These are phyloP conservation scores for Uronychia setigera DNA, from an alignment of 73 alveolate species.

Conservation along the genomic window DNA sequence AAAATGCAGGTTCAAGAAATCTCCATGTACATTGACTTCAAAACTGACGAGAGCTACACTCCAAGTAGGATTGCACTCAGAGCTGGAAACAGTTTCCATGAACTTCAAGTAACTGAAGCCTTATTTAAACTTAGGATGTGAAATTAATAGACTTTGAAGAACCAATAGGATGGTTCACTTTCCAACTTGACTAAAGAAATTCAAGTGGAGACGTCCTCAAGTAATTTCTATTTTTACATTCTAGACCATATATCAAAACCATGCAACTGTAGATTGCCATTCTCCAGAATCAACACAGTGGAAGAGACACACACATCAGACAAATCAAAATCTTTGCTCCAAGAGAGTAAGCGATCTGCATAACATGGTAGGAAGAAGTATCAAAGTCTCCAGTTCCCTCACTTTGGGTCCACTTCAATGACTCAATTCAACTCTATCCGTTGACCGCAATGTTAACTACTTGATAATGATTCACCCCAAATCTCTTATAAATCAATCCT, in stretches of 20 bases:
- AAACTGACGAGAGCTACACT: constrained; percentile 98
- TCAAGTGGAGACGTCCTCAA: constrained; percentile 55
- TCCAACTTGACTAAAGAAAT: constrained; percentile 81
- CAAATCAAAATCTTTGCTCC: constrained; percentile 97
- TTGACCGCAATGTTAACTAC: not conserved
- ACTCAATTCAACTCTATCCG: not conserved
- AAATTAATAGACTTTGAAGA: constrained; percentile 94
- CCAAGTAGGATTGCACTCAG: constrained; percentile 93
- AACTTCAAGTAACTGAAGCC: constrained; percentile 70
- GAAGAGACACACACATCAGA: constrained; percentile 98
- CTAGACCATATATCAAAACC: constrained; percentile 89
- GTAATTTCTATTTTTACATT: constrained; percentile 17
- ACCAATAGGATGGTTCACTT: constrained; percentile 98
- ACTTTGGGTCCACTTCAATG: not conserved
- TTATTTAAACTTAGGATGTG: constrained; percentile 64
- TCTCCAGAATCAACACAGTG: constrained; percentile 94
- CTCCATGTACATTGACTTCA: constrained; percentile 94
- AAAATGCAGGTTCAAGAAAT: constrained; percentile 93
- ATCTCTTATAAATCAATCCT: too few species aligned
- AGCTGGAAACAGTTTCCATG: constrained; percentile 95
- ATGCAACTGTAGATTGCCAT: constrained; percentile 92
- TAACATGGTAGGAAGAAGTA: constrained; percentile 26
- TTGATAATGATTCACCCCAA: too few species aligned
- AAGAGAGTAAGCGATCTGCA: constrained; percentile 69
- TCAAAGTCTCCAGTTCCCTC: constrained; percentile 21